A percentile compares a stretch with the other conserved stretches of the same genome.
Conservation (phyloP, 176 grass and related monocot genomes). For the Eremochloa ophiuroides region DNA sequence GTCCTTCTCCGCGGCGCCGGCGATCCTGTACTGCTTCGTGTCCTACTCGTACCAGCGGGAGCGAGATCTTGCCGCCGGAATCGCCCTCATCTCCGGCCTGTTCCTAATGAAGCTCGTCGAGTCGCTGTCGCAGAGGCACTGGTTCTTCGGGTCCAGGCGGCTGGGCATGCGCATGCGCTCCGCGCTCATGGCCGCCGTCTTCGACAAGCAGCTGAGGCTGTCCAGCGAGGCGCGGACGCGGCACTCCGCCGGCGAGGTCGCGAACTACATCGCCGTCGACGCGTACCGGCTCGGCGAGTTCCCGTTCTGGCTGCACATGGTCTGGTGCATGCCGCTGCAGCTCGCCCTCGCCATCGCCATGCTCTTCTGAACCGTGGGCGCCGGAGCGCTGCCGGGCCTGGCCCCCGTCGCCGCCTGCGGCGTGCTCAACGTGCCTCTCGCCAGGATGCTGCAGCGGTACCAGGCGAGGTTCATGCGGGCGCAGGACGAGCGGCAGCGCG, state of each 20-base stretch:
- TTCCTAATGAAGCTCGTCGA: conserved; percentile 63
- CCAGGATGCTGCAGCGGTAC: conserved; percentile 58
- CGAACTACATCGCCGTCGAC: conserved; percentile 79
- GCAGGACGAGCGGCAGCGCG: conserved; percentile 80
- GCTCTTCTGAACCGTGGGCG: conserved; percentile 60
- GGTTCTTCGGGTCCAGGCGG: conserved; percentile 72
- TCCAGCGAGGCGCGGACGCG: conserved; percentile 45
- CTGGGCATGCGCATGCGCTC: conserved; percentile 94
- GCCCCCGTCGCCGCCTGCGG: conserved; percentile 47
- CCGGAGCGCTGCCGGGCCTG: conserved; percentile 48
- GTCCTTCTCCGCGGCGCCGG: conserved; percentile 48
- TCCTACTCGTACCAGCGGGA: conserved; percentile 40
- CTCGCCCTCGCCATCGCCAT: conserved; percentile 57
- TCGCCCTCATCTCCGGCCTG: conserved; percentile 37
- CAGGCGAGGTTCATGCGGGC: conserved; percentile 76
- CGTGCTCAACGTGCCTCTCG: conserved; percentile 65
- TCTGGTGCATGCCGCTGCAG: conserved; percentile 71
- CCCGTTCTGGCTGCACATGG: conserved; percentile 78
- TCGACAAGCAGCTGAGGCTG: conserved; percentile 67
- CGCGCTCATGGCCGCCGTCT: conserved; percentile 75
- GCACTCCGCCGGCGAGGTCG: conserved; percentile 70
- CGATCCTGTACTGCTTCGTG: conserved; percentile 55
- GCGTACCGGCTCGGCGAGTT: conserved; percentile 83
- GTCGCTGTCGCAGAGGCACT: conserved; percentile 77
- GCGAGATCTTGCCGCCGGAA: conserved; percentile 16